Percentiles rank a stretch among this genome's conserved stretches.
phyloP scores from a whole-genome alignment of 495 filamentous ascomycete species.

The Coniosporium apollinis region DNA sequence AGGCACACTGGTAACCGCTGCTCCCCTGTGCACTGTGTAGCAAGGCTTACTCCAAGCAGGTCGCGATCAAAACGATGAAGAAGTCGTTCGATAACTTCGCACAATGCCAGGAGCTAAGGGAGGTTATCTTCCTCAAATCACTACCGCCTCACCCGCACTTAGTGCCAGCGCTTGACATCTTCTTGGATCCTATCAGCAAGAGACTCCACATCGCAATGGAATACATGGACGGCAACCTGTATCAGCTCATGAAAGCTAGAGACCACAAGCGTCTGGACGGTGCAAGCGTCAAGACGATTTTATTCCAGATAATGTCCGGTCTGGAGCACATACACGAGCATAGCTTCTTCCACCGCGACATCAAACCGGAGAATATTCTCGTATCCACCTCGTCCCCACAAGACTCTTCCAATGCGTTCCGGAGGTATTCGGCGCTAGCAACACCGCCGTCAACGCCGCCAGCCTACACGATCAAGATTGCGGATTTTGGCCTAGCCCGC shows the following conservation, averaged over 20 bases:
- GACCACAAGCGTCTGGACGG: constrained; percentile 88
- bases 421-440: constrained; percentile 80
- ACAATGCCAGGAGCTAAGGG: constrained; percentile 79
- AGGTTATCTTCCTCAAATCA: constrained; percentile 89
- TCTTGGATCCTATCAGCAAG: constrained; percentile 86
- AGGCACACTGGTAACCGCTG: constrained; percentile 75
- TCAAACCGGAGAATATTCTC: constrained; percentile 98
- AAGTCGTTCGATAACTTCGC: constrained; percentile 90
- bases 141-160: constrained; percentile 78
- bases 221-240: constrained; percentile 99
- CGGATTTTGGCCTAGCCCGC: constrained; percentile 94
- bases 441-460: constrained; percentile 91
- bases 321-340: constrained; percentile 95
- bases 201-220: constrained; percentile 99
- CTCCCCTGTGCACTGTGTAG: too few species aligned
- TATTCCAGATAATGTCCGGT: constrained; percentile 91
- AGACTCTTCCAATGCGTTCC: constrained; percentile 64
- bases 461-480: constrained; percentile 92
- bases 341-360: constrained; percentile 96
- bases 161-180: constrained; percentile 95
- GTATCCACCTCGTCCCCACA: constrained; percentile 80
- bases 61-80: constrained; percentile 99
- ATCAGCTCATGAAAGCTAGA: constrained; percentile 95
- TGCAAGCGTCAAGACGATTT: constrained; percentile 87
- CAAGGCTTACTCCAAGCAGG: constrained; percentile 42